Conservation (phyloP, 352 stramenopile genomes). For the Phytopythium delawarense region DNA sequence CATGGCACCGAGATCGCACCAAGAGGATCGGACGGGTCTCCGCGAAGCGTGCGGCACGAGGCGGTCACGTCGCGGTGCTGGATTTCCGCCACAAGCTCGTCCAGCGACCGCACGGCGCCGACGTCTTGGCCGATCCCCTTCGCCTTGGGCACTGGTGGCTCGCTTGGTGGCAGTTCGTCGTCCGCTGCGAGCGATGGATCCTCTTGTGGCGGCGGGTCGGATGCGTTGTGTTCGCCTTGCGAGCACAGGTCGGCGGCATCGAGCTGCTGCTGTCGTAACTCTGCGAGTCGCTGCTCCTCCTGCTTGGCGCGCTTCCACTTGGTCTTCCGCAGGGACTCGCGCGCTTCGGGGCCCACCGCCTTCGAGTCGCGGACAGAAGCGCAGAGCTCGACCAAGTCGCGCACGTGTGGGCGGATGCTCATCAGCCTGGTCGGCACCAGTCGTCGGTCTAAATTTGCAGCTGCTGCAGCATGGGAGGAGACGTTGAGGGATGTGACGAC, state of each 20-base stretch:
- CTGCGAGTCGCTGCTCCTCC: slow-evolving; percentile 13
- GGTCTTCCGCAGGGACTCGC: slow-evolving; percentile 44
- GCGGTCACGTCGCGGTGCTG: slow-evolving; percentile 24
- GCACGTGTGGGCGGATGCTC: slow-evolving; percentile 12
- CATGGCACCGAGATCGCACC: slow-evolving; percentile 44
- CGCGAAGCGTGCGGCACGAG: slow-evolving; percentile 12
- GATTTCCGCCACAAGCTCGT: slow-evolving; percentile 30
- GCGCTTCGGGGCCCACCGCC: slow-evolving; percentile 11
- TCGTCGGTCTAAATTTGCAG: neutral
- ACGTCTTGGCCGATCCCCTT: neutral
- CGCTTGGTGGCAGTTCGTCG: neutral
- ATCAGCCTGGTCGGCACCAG: neutral
- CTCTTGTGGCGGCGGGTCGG: neutral
- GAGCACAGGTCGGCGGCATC: neutral
- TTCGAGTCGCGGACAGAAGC: slow-evolving; percentile 28
- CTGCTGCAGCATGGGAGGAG: neutral
- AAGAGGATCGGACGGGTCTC: slow-evolving; percentile 26
- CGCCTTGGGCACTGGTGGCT: neutral
- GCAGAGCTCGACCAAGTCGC: slow-evolving; percentile 36
- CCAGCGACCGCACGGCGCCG: slow-evolving; percentile 11
- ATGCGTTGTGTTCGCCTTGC: neutral
- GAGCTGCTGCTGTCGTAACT: slow-evolving; percentile 13
- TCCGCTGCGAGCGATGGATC: neutral
- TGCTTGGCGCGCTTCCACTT: slow-evolving; percentile 37
- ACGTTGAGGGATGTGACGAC: neutral